Conservation (phyloP, 768 basidiomycete genomes). For the Boletus pseudo-olivaceus region DNA sequence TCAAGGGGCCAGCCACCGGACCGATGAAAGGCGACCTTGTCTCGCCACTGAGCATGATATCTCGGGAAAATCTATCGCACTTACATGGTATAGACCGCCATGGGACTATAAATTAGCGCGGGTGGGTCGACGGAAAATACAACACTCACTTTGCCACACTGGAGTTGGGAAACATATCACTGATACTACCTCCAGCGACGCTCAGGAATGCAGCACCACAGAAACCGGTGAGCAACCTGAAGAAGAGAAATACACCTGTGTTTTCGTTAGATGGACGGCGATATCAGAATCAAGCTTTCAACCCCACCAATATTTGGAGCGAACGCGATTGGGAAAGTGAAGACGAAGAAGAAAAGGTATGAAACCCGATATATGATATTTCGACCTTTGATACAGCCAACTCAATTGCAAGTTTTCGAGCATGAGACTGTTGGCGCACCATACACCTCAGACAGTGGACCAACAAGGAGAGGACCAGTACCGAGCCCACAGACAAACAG, state of each 20-base stretch:
- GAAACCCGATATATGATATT: conserved; percentile 61
- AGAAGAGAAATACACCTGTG: conserved; percentile 57
- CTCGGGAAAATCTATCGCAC: background rate
- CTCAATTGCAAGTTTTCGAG: background rate
- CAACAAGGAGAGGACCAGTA: conserved; percentile 34
- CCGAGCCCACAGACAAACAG: conserved; percentile 42
- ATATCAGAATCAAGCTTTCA: background rate
- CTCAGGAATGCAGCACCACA: conserved; percentile 56
- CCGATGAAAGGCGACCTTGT: conserved; percentile 50
- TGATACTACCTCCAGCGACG: conserved; percentile 59
- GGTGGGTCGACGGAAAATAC: background rate
- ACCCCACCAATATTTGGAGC: conserved; percentile 58
- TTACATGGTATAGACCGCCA: conserved; percentile 51
- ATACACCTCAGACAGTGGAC: conserved; percentile 41
- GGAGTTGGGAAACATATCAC: conserved; percentile 52
- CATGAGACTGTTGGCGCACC: conserved; percentile 8
- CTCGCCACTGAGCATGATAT: background rate
- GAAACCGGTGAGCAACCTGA: conserved; percentile 55
- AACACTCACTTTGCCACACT: conserved; percentile 56
- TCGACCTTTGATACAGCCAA: conserved; percentile 42
- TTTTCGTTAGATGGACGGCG: background rate
- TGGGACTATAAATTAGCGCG: conserved; percentile 38
- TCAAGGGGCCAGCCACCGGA: conserved; percentile 52
- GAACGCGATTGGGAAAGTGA: conserved; percentile 73
- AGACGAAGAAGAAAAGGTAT: conserved; percentile 56